phyloP scores from a whole-genome alignment of 441 rosid genomes.

The Pelargonium cotyledonis region DNA sequence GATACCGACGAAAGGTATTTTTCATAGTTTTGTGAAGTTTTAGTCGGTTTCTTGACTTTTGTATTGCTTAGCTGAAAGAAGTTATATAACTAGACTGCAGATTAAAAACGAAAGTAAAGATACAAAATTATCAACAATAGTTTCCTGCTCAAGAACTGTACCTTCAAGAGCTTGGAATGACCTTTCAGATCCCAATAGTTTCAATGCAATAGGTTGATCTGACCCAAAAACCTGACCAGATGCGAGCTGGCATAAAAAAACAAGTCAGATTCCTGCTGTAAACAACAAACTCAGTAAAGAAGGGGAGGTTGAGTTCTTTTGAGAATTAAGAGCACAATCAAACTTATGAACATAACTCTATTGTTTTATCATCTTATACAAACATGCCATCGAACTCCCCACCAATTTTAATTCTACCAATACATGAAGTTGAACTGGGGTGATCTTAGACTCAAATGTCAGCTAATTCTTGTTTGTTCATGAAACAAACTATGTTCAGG shows the following conservation, averaged over 20 bases:
- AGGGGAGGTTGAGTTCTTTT: neutral
- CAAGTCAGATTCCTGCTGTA: conserved; percentile 4
- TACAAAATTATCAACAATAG: too few species aligned
- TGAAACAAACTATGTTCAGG: neutral
- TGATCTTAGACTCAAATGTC: neutral
- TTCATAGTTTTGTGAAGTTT: too few species aligned
- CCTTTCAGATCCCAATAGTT: conserved; percentile 86
- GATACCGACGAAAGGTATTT: too few species aligned
- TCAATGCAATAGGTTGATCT: conserved; percentile 81
- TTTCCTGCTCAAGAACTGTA: conserved; percentile 7
- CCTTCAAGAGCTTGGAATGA: conserved; percentile 94
- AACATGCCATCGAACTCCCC: neutral
- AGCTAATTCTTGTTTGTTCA: neutral
- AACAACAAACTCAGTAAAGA: neutral
- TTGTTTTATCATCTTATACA: neutral
- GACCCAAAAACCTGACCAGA: conserved; percentile 89
- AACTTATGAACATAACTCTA: neutral
- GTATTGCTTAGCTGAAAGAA: too few species aligned
- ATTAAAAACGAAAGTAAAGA: too few species aligned
- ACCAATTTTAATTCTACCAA: neutral
- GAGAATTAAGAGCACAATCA: neutral
- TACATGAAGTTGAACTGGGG: neutral
- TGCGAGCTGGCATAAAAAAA: conserved; percentile 56
- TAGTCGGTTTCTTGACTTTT: too few species aligned
- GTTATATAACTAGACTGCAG: too few species aligned